A percentile compares a stretch with the other conserved stretches of the same genome.
These are phyloP conservation scores for Hanseniaspora clermontiae DNA, from an alignment of 805 yeast genomes.

Conservation along the genomic window DNA sequence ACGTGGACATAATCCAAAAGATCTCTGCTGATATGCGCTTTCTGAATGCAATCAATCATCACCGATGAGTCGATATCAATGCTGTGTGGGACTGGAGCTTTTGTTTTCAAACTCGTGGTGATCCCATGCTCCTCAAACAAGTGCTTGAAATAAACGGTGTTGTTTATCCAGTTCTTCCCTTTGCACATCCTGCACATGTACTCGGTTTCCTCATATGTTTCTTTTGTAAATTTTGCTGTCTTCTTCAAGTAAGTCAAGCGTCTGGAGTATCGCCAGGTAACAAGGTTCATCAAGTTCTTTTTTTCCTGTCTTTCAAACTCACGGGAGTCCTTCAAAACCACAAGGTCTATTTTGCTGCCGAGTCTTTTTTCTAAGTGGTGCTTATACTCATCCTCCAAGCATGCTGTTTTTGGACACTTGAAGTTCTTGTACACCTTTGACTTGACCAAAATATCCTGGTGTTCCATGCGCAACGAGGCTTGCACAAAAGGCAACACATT, in stretches of 20 bases:
- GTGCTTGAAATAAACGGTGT: slow-evolving; percentile 16
- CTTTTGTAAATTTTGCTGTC: background rate
- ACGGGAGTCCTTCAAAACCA: background rate
- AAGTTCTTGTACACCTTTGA: slow-evolving; percentile 17
- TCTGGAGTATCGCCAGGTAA: slow-evolving; percentile 14
- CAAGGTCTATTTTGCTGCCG: background rate
- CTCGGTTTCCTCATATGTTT: slow-evolving; percentile 8
- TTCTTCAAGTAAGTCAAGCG: background rate
- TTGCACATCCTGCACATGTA: slow-evolving; percentile 20
- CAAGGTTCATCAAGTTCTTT: slow-evolving; percentile 13
- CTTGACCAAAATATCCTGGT: background rate
- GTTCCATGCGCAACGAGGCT: background rate
- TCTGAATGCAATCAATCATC: background rate
- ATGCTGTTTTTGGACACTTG: slow-evolving; percentile 17
- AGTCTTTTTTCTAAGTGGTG: background rate
- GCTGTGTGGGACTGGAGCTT: background rate
- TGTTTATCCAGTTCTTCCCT: slow-evolving; percentile 19
- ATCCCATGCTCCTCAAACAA: slow-evolving; percentile 21
- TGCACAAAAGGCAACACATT: background rate
- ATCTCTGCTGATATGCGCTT: slow-evolving; percentile 12
- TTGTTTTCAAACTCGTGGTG: slow-evolving; percentile 13
- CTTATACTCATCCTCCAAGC: background rate
- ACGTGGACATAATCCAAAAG: slow-evolving; percentile 13
- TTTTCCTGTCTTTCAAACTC: background rate
- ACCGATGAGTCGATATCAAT: background rate